A percentile compares a stretch with the other conserved stretches of the same genome.
Evolutionary conservation across 1,284 basidiomycete species (phyloP).

Genomic region (Rhizopogon parksii): DNA sequence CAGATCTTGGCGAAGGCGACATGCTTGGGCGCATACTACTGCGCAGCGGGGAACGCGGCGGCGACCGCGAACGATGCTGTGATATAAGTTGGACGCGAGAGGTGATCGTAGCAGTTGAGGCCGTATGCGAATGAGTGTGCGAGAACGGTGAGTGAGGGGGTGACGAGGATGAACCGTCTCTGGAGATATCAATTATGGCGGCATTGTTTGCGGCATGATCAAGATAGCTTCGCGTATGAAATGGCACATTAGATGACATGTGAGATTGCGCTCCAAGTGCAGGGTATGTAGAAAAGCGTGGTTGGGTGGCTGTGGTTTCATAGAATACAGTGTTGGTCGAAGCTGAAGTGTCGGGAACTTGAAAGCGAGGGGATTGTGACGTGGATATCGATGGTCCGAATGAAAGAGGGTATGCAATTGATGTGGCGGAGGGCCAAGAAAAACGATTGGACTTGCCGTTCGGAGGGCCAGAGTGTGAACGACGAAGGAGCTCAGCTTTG

Average conservation of each 20-base stretch:
- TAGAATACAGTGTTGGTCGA: slow-evolving; percentile 54
- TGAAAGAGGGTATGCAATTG: slow-evolving; percentile 34
- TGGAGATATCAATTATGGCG: slow-evolving; percentile 8
- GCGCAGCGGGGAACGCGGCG: slow-evolving; percentile 26
- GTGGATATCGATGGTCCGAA: slow-evolving; percentile 33
- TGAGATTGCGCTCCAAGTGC: slow-evolving; percentile 34
- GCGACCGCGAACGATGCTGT: slow-evolving; percentile 24
- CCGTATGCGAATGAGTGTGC: slow-evolving; percentile 30
- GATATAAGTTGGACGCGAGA: slow-evolving; percentile 21
- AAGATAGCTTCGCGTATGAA: slow-evolving; percentile 21
- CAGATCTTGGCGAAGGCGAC: slow-evolving; percentile 37
- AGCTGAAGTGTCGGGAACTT: slow-evolving; percentile 24
- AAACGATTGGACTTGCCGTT: slow-evolving; percentile 30
- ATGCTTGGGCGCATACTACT: slow-evolving; percentile 19
- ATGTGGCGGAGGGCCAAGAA: slow-evolving; percentile 30
- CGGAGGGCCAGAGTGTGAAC: slow-evolving; percentile 36
- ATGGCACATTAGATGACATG: slow-evolving; percentile 30
- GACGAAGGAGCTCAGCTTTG: slow-evolving; percentile 32
- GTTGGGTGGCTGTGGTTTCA: slow-evolving; percentile 39
- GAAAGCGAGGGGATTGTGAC: slow-evolving; percentile 20
- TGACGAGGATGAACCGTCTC: slow-evolving; percentile 7
- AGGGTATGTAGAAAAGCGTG: slow-evolving; percentile 32
- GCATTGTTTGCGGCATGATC: slow-evolving; percentile 30
- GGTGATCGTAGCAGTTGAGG: slow-evolving; percentile 36
- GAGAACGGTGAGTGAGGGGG: slow-evolving; percentile 16